These are phyloP conservation scores for Lipomyces yamanashiensis DNA, from an alignment of 805 yeast genomes.

Conservation along the genomic window DNA sequence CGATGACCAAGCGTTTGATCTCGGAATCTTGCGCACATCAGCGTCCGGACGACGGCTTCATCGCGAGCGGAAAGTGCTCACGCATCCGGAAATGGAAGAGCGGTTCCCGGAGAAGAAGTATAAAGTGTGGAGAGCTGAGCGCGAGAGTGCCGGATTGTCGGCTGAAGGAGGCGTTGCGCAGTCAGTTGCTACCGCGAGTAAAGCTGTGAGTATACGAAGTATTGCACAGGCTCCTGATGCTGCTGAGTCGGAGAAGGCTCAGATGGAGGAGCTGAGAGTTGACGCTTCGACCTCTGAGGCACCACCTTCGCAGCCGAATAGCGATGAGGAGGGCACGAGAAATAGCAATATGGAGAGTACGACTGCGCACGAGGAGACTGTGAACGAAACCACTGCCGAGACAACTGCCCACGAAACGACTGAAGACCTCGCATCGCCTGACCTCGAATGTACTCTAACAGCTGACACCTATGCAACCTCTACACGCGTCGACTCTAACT, in stretches of 20 bases:
- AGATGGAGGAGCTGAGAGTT: neutral
- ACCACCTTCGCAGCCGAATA: no score
- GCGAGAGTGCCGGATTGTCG: constrained; percentile 36
- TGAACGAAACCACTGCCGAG: neutral
- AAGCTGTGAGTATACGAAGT: constrained; percentile 13
- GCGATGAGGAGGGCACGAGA: no score
- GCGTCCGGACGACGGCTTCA: constrained; percentile 29
- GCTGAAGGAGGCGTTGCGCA: constrained; percentile 30
- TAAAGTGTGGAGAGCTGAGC: constrained; percentile 42
- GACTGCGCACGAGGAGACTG: neutral
- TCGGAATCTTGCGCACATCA: constrained; percentile 30
- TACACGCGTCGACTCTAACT: neutral
- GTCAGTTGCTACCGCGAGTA: constrained; percentile 6
- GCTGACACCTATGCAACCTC: neutral
- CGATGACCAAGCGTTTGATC: constrained; percentile 25
- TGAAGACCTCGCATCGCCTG: neutral
- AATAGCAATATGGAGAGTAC: neutral
- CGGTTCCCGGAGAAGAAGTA: constrained; percentile 44
- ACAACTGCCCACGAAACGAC: neutral
- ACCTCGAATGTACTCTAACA: neutral
- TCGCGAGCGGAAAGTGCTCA: constrained; percentile 40
- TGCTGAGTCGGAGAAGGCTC: constrained; percentile 1
- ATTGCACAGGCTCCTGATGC: neutral
- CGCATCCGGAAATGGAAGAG: constrained; percentile 41
- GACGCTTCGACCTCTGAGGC: constrained; percentile 9